Percentiles rank a stretch among this genome's conserved stretches.
These are phyloP conservation scores for Lunasporangiospora selenospora DNA, from an alignment of 192 early-diverging fungal species.

Conservation along the genomic window DNA sequence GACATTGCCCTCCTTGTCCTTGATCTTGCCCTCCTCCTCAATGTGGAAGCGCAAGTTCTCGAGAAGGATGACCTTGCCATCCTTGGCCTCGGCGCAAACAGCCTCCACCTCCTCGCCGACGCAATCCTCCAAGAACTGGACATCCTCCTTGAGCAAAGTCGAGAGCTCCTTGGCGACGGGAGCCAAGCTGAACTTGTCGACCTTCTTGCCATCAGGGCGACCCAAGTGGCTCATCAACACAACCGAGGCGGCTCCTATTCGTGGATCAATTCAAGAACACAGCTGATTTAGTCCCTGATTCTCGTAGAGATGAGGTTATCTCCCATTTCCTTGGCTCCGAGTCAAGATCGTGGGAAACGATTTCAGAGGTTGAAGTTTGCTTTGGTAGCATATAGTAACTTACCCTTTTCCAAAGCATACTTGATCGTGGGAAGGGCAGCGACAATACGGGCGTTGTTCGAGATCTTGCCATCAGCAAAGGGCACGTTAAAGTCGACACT, in stretches of 20 bases:
- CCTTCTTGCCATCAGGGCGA: conserved; percentile 91
- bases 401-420: conserved; percentile 86
- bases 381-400: no score
- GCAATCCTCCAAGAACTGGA: conserved; percentile 94
- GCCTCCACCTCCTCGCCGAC: conserved; percentile 90
- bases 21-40: conserved; percentile 96
- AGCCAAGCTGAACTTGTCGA: conserved; percentile 89
- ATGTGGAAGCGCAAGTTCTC: conserved; percentile 99
- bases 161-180: conserved; percentile 89
- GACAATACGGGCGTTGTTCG: conserved; percentile 96
- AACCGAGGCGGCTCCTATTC: conserved; percentile 79
- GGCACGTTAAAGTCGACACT: conserved; percentile 99
- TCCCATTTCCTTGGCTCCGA: no score
- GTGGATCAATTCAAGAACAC: not conserved
- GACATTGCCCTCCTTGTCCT: conserved; percentile 90
- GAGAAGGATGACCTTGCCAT: conserved; percentile 87
- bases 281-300: no score
- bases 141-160: conserved; percentile 77
- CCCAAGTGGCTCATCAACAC: conserved; percentile 98
- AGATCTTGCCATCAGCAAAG: conserved; percentile 88
- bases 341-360: no score
- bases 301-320: no score
- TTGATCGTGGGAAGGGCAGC: conserved; percentile 96
- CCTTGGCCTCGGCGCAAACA: conserved; percentile 69
- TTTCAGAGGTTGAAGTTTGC: no score